Base-by-base conservation (phyloP, 2,329 filamentous ascomycete species). In the Nothopassalora personata region DNA sequence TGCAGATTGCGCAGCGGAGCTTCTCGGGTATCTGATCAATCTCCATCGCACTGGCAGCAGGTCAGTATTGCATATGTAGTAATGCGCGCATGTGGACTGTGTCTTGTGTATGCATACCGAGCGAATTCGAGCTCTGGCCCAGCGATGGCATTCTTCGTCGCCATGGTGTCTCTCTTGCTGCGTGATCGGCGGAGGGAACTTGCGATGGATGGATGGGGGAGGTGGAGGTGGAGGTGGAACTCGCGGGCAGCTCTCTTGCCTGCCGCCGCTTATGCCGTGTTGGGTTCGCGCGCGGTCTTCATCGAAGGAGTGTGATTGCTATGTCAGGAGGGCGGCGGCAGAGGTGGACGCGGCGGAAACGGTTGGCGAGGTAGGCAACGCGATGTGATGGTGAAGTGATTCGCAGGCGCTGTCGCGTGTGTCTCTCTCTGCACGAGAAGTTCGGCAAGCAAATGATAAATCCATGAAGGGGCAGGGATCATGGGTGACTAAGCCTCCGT, bases 21-120 rank as follows among this genome's bases (percentile, higher is more conserved):
- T 96, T 97, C 70, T 92, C 91, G n/a, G 94, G 94, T 59, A 97
- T 91, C 63, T 94, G 90, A 68, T 93, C 90, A 65, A 88, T 84
- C 19, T 85, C 79, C 60, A 96, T 81, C 53, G 89, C 87, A 73
- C 91, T 95, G 71, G 28, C 39, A 10, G 31, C 11, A 8, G 28
- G 59, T 64, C 58, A 64, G 63, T 49, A 33, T 43, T 7, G 23
- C 23, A 23, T 23, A 23, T 23, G n/a, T 43, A 43, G 39, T n/a
- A 18, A 34, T 10, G n/a, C 30, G 30, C 49, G n/a, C 3, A 34
- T 31, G 10, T 51, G 4, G 23, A 51, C 19, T 28, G 28, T 30
- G 30, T 30, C 9, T 23, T 23, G 23, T 23, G 23, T 23, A 15
- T 10, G 30, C 60, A 50, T 30, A 63, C 60, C 56, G 48, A 34